These are phyloP conservation scores for Ophiosphaerella narmari DNA, from an alignment of 2,329 filamentous ascomycete species.

Conservation along the genomic window DNA sequence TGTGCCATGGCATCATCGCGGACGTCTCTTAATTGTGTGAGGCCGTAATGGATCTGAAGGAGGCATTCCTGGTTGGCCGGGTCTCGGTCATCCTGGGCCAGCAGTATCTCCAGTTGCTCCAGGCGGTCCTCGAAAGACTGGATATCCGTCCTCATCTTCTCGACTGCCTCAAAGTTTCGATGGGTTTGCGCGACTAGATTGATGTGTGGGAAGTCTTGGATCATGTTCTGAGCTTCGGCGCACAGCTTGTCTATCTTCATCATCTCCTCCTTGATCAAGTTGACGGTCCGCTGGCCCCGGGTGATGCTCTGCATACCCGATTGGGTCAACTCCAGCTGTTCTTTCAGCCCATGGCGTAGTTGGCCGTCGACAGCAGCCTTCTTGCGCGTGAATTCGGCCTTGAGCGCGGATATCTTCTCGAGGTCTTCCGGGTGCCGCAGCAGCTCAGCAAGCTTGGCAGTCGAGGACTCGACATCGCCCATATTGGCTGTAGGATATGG, in stretches of 20 bases:
- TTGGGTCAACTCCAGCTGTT: conserved; percentile 94
- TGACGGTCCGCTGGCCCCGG: conserved; percentile 89
- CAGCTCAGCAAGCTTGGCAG: conserved; percentile 85
- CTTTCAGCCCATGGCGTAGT: conserved; percentile 82
- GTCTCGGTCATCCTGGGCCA: conserved; percentile 83
- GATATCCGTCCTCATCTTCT: conserved; percentile 89
- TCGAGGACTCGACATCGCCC: conserved; percentile 65
- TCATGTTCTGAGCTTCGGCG: conserved; percentile 96
- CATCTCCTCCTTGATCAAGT: conserved; percentile 96
- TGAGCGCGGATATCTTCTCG: conserved; percentile 89
- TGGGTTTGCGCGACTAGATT: conserved; percentile 92
- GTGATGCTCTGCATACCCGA: conserved; percentile 86
- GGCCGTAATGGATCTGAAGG: conserved; percentile 84
- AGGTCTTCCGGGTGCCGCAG: conserved; percentile 95
- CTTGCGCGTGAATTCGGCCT: conserved; percentile 91
- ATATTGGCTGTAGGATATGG: conserved; percentile 45
- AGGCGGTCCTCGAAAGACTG: conserved; percentile 84
- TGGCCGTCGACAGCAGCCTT: conserved; percentile 90
- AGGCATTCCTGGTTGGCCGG: conserved; percentile 90
- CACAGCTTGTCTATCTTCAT: conserved; percentile 98
- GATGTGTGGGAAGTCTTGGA: conserved; percentile 92
- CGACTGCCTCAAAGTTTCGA: conserved; percentile 91
- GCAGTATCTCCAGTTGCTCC: conserved; percentile 73
- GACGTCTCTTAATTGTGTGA: conserved; percentile 90
- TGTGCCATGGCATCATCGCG: conserved; percentile 96